phyloP scores from a whole-genome alignment of 495 filamentous ascomycete genomes.

The Friedmanniomyces simplex region DNA sequence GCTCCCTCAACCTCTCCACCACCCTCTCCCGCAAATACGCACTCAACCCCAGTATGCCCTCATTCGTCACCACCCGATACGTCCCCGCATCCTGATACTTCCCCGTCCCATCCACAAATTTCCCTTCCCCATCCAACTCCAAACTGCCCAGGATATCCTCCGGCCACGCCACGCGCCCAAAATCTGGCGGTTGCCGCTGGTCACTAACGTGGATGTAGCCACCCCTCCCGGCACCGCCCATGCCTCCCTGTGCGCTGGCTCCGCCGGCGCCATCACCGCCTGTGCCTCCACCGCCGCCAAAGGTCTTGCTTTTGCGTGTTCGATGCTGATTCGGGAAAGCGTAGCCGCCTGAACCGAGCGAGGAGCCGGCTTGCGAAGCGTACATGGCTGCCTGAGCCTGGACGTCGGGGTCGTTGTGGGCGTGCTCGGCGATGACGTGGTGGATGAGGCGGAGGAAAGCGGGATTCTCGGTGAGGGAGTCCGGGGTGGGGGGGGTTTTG shows the following conservation, averaged over 20 bases:
- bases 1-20: conserved; percentile 35
- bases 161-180: conserved; percentile 73
- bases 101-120: conserved; percentile 52
- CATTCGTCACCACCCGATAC: conserved; percentile 57
- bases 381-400: conserved; percentile 68
- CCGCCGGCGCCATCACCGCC: conserved; percentile 55
- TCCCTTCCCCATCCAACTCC: conserved; percentile 65
- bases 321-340: conserved; percentile 45
- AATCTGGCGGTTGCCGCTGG: conserved; percentile 71
- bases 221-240: conserved; percentile 69
- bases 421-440: conserved; percentile 58
- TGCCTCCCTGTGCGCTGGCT: conserved; percentile 72
- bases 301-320: conserved; percentile 10
- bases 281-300: conserved; percentile 35
- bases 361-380: conserved; percentile 65
- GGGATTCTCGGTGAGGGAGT: conserved; percentile 66
- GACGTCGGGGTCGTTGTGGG: conserved; percentile 59
- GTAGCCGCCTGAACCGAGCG: conserved; percentile 53
- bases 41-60: conserved; percentile 56
- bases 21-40: conserved; percentile 48
- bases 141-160: conserved; percentile 94
- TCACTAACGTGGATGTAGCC: conserved; percentile 90
- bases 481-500: conserved; percentile 62
- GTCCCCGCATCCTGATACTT: conserved; percentile 56
- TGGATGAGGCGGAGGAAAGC: conserved; percentile 67